These are phyloP conservation scores for Hydrangea macrophylla DNA, from an alignment of 148 eudicot species.

Conservation along the genomic window DNA sequence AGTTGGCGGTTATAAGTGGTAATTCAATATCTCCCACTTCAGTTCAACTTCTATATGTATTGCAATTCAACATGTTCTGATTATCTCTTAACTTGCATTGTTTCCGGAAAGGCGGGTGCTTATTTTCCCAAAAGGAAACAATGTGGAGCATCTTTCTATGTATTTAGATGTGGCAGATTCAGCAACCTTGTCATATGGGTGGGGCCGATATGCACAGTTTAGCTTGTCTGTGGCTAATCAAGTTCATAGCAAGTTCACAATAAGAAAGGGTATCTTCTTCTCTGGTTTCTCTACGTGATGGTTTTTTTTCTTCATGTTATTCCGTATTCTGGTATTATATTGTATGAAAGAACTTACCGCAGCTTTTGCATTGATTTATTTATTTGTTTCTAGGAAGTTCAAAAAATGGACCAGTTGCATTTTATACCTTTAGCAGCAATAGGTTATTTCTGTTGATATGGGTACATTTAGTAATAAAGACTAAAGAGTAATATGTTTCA, in stretches of 20 bases:
- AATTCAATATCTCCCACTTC: background rate
- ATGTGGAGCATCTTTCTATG: conserved; percentile 75
- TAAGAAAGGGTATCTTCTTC: conserved; percentile 63
- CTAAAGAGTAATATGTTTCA: too few species aligned
- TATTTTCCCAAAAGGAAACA: conserved; percentile 82
- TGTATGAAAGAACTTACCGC: too few species aligned
- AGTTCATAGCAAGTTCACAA: conserved; percentile 45
- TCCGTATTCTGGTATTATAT: too few species aligned
- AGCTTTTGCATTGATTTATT: too few species aligned
- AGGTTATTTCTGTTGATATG: too few species aligned
- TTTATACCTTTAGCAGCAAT: too few species aligned
- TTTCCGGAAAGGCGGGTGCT: conserved; percentile 67
- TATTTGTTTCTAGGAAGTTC: too few species aligned
- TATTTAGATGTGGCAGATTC: conserved; percentile 92
- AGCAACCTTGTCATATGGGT: conserved; percentile 58
- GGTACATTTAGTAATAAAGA: too few species aligned
- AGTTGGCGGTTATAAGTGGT: conserved; percentile 85
- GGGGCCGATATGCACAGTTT: conserved; percentile 88
- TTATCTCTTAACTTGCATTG: conserved; percentile 15
- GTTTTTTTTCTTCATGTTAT: too few species aligned
- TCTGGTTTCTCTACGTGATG: too few species aligned
- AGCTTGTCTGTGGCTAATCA: conserved; percentile 86
- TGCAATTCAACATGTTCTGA: background rate
- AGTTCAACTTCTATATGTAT: too few species aligned
- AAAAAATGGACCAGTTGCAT: too few species aligned